Base-by-base conservation (phyloP, 768 basidiomycete genomes). In the Basidioascus undulatus region DNA sequence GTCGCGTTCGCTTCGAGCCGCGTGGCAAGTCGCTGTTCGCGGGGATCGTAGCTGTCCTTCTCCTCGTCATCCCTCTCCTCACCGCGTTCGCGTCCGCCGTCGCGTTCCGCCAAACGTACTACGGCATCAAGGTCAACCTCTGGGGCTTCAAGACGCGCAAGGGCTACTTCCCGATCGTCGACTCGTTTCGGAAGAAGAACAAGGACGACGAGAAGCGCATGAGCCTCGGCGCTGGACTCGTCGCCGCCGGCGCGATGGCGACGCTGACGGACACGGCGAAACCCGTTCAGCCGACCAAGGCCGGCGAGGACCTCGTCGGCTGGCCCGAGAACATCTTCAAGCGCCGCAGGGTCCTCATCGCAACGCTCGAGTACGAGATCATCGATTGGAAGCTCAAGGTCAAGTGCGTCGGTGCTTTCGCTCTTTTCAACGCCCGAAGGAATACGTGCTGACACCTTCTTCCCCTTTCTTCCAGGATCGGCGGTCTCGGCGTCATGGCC, bases 381-480 rank as follows among this genome's bases (percentile, higher is more conserved):
- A 73, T 92, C 53, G 86, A 89, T 54, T 92, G 86, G 84, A 87
- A 87, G 60, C 60, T 87, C 46, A 92, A 92, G 60, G 86, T 92
- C 65, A 89, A 89, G 31, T 45, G 6, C 16, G 44, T 37, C 15
- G n/a, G 19, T 26, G 18, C 32, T 34, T 23, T n/a, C 10, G n/a
- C 19, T 11, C 35, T 31, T 6, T 42, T 11, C 8, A n/a, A n/a
- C n/a, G n/a, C n/a, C n/a, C n/a, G n/a, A n/a, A n/a, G n/a, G n/a
- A n/a, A n/a, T n/a, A n/a, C n/a, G n/a, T 13, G 16, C 27, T 5
- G 11, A 24, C 18, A 12, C 15, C 18, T 28, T 11, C 31, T 16
- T 12, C n/a, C 25, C 10, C 20, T 3, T 7, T 18, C 27, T 24
- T 6, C 32, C 30, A 36, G 37, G 66, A 89, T 89, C 47, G 86